A percentile compares a stretch with the other conserved stretches of the same genome.
Conservation (phyloP, 2,329 filamentous ascomycete species). For the Arthrobotrys entomopaga region DNA sequence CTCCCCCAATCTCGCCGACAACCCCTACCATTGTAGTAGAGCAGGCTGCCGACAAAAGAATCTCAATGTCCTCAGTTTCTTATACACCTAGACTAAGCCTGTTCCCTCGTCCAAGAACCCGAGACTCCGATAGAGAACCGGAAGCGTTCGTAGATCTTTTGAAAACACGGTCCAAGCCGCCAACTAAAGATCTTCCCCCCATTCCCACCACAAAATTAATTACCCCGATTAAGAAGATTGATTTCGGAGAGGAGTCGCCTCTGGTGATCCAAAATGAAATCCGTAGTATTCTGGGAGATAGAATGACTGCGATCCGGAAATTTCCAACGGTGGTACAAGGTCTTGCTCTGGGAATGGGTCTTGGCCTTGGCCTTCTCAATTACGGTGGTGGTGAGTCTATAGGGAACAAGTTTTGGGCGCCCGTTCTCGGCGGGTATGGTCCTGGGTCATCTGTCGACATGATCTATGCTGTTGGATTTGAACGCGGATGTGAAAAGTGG, state of each 20-base stretch:
- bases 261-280: constrained; percentile 51
- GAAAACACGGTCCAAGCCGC: constrained; percentile 42
- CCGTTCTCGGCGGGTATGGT: constrained; percentile 46
- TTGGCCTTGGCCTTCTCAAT: constrained; percentile 49
- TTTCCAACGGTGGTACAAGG: constrained; percentile 53
- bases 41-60: constrained; percentile 35
- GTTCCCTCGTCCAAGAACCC: constrained; percentile 48
- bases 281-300: constrained; percentile 49
- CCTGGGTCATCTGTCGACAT: constrained; percentile 38
- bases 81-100: constrained; percentile 46
- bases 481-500: constrained; percentile 54
- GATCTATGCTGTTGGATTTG: constrained; percentile 50
- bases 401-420: constrained; percentile 50
- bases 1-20: constrained; percentile 53
- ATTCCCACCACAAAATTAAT: constrained; percentile 40
- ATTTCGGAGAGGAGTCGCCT: constrained; percentile 45
- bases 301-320: constrained; percentile 50
- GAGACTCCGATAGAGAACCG: constrained; percentile 46
- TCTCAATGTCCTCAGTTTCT: constrained; percentile 34
- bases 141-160: constrained; percentile 35
- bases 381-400: constrained; percentile 44
- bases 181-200: constrained; percentile 43
- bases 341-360: constrained; percentile 48
- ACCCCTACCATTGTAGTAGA: constrained; percentile 52
- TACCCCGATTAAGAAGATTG: constrained; percentile 52